These are phyloP conservation scores for Zasmidium citrigriseum DNA, from an alignment of 2,329 filamentous ascomycete species.

Conservation along the genomic window DNA sequence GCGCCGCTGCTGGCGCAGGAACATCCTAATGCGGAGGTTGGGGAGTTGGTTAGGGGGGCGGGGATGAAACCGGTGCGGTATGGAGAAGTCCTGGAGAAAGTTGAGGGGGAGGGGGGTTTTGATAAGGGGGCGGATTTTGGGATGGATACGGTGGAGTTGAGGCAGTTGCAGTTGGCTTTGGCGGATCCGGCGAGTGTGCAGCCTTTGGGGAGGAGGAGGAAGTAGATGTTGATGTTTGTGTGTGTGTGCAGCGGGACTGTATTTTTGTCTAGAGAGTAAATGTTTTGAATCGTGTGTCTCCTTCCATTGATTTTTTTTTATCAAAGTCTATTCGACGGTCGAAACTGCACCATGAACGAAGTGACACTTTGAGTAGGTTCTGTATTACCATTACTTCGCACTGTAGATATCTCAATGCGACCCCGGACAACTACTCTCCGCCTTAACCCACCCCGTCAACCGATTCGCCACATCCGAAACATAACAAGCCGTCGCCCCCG, in stretches of 20 bases:
- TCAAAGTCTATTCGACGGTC: too few species aligned
- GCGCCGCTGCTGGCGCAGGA: slow-evolving; percentile 17
- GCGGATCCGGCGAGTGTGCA: slow-evolving; percentile 20
- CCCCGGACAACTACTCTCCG: slow-evolving; percentile 18
- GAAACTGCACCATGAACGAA: too few species aligned
- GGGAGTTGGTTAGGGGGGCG: slow-evolving; percentile 15
- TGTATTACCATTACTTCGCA: too few species aligned
- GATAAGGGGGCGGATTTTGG: slow-evolving; percentile 5
- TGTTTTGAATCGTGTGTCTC: too few species aligned
- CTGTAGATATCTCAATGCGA: background rate
- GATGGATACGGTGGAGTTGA: slow-evolving; percentile 12
- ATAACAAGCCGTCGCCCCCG: slow-evolving; percentile 54
- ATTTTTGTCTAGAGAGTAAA: too few species aligned
- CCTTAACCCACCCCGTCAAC: slow-evolving; percentile 44
- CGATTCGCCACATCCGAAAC: slow-evolving; percentile 54
- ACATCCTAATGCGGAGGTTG: slow-evolving; percentile 18
- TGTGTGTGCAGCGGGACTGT: too few species aligned
- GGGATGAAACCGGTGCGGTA: slow-evolving; percentile 19
- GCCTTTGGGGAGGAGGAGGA: slow-evolving; percentile 7
- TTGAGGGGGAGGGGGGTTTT: background rate
- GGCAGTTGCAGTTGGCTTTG: slow-evolving; percentile 14
- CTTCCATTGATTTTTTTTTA: too few species aligned
- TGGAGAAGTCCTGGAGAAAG: slow-evolving; percentile 11
- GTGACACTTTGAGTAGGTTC: too few species aligned
- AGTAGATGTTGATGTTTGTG: too few species aligned